phyloP scores from a whole-genome alignment of 164 flowering plant genomes.

The Cinnamomum chago region DNA sequence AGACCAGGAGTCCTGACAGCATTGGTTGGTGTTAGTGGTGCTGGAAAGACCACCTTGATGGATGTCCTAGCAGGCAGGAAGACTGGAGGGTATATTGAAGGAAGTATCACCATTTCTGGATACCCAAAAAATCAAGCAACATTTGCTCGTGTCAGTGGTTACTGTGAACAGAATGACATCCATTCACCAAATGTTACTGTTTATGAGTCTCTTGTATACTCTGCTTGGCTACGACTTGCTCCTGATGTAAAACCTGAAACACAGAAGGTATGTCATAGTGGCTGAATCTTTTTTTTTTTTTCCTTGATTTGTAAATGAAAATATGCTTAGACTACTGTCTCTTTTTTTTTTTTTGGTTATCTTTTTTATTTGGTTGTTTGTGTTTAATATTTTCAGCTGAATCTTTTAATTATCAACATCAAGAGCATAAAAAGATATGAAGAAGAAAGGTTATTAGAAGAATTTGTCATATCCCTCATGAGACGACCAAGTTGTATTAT shows the following conservation, averaged over 20 bases:
- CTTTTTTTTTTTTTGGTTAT: neutral
- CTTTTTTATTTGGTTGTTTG: neutral
- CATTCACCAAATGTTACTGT: slow-evolving; percentile 66
- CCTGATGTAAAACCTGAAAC: slow-evolving; percentile 38
- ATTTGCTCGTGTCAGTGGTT: slow-evolving; percentile 63
- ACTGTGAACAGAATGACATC: slow-evolving; percentile 65
- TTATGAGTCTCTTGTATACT: slow-evolving; percentile 55
- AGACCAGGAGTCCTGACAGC: slow-evolving; percentile 64
- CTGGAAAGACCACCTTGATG: slow-evolving; percentile 73
- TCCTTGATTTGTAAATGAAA: neutral
- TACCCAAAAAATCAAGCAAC: slow-evolving; percentile 56
- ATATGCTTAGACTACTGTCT: neutral
- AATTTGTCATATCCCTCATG: too few species aligned
- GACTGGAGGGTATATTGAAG: slow-evolving; percentile 61
- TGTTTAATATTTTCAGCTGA: neutral
- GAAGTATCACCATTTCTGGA: slow-evolving; percentile 51
- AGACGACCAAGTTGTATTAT: too few species aligned
- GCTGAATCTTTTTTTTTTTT: neutral
- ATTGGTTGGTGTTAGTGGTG: slow-evolving; percentile 65
- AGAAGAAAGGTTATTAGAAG: too few species aligned
- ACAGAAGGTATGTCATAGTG: slow-evolving; percentile 23
- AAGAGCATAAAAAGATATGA: neutral
- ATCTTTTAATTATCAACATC: neutral
- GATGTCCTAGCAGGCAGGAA: slow-evolving; percentile 68
- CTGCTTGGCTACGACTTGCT: slow-evolving; percentile 66